These are phyloP conservation scores for Phaffia australis DNA, from an alignment of 768 basidiomycete species.

Conservation along the genomic window DNA sequence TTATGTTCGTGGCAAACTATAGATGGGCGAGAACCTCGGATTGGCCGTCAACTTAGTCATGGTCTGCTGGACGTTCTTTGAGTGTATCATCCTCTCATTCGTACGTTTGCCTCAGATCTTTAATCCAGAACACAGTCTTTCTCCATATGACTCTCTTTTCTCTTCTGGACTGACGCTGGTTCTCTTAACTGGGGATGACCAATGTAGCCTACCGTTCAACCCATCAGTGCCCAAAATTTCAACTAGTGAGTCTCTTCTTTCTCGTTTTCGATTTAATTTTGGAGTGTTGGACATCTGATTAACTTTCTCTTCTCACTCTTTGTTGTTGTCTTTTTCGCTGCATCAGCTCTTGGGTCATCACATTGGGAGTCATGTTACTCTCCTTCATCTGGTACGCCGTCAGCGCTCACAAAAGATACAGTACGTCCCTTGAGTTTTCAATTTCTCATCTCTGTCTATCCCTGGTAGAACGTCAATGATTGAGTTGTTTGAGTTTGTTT, in stretches of 20 bases:
- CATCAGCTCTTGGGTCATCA: constrained; percentile 33
- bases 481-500: not conserved
- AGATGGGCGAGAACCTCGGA: constrained; percentile 14
- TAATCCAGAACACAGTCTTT: not conserved
- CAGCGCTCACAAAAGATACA: constrained; percentile 28
- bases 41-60: constrained; percentile 51
- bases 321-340: not conserved
- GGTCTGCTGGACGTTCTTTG: constrained; percentile 39
- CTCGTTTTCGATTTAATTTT: constrained; percentile 19
- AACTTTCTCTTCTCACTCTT: constrained; percentile 30
- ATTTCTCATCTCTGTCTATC: not conserved
- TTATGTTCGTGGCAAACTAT: constrained; percentile 14
- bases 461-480: not conserved
- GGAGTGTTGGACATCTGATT: not conserved
- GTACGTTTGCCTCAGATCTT: constrained; percentile 12
- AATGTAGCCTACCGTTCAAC: not conserved
- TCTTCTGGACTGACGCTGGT: constrained; percentile 56
- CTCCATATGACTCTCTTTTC: constrained; percentile 42
- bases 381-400: constrained; percentile 31
- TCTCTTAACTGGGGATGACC: constrained; percentile 54
- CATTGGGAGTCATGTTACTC: constrained; percentile 37
- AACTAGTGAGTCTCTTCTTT: constrained; percentile 26
- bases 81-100: constrained; percentile 26
- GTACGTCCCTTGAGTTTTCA: not conserved
- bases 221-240: constrained; percentile 1